These are phyloP conservation scores for Arachnomyces sp. DNA, from an alignment of 2,329 filamentous ascomycete species.

Conservation along the genomic window DNA sequence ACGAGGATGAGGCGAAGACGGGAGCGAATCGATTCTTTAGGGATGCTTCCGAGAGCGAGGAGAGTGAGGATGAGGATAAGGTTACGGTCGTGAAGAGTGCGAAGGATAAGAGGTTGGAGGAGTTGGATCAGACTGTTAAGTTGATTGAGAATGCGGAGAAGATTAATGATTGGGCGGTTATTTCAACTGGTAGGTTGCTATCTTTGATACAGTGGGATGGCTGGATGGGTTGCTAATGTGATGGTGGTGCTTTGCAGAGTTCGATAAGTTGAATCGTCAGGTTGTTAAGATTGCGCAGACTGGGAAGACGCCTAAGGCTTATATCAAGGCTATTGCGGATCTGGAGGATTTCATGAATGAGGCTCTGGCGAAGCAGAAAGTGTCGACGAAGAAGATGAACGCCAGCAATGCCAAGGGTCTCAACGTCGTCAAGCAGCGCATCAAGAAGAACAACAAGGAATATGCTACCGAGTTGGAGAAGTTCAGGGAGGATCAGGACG, in stretches of 20 bases:
- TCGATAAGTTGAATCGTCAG: conserved; percentile 88
- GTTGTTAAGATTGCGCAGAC: conserved; percentile 68
- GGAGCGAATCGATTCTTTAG: conserved; percentile 82
- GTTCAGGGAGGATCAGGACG: conserved; percentile 77
- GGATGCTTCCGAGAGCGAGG: conserved; percentile 65
- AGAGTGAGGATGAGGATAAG: conserved; percentile 76
- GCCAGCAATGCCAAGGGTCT: conserved; percentile 86
- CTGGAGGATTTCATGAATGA: conserved; percentile 93
- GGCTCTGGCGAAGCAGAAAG: conserved; percentile 89
- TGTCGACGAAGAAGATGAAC: conserved; percentile 97
- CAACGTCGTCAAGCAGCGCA: conserved; percentile 94
- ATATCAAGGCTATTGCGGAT: conserved; percentile 87
- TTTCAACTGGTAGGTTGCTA: conserved; percentile 64
- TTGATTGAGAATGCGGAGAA: conserved; percentile 94
- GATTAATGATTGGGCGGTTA: conserved; percentile 94
- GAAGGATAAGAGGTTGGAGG: conserved; percentile 94
- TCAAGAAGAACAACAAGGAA: conserved; percentile 98
- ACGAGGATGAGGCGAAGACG: conserved; percentile 51
- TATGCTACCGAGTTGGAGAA: conserved; percentile 79
- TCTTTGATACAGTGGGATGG: conserved; percentile 6
- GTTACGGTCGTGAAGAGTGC: conserved; percentile 88
- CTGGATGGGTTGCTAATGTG: conserved; percentile 13
- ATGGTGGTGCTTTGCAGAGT: conserved; percentile 50
- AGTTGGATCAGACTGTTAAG: conserved; percentile 81
- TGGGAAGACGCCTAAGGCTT: conserved; percentile 76